These are phyloP conservation scores for Syzygium syzygioides DNA, from an alignment of 441 rosid species.

Conservation along the genomic window DNA sequence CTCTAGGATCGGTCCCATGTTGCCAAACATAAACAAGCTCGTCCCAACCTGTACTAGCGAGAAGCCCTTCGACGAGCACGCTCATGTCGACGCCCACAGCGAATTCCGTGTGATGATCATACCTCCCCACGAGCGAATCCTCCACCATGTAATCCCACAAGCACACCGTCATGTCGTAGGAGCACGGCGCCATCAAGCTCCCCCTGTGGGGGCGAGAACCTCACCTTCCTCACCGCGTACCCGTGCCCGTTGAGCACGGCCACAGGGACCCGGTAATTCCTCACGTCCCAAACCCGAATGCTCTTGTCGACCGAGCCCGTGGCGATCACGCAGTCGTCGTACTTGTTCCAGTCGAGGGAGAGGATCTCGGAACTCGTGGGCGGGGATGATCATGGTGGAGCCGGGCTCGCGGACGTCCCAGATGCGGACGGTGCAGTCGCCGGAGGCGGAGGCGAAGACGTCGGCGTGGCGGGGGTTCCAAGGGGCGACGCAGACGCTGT, in stretches of 20 bases:
- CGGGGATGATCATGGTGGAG: slow-evolving; percentile 85
- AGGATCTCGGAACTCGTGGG: slow-evolving; percentile 72
- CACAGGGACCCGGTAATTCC: slow-evolving; percentile 66
- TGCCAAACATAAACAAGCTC: slow-evolving; percentile 91
- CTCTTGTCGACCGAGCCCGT: slow-evolving; percentile 75
- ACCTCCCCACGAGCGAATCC: slow-evolving; percentile 72
- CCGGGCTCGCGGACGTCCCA: slow-evolving; percentile 94
- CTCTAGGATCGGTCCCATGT: slow-evolving; percentile 87
- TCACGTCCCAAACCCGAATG: slow-evolving; percentile 76
- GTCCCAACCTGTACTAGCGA: slow-evolving; percentile 96
- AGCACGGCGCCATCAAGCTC: slow-evolving; percentile 67
- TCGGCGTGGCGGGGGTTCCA: slow-evolving; percentile 92
- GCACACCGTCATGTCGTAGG: slow-evolving; percentile 83
- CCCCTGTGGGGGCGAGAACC: slow-evolving; percentile 80
- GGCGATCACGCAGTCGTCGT: slow-evolving; percentile 75
- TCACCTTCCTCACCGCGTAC: slow-evolving; percentile 76
- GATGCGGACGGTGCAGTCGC: slow-evolving; percentile 71
- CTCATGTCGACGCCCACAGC: slow-evolving; percentile 85
- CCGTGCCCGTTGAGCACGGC: slow-evolving; percentile 75
- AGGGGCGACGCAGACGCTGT: slow-evolving; percentile 68
- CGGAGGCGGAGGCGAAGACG: slow-evolving; percentile 85
- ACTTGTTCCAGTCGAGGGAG: slow-evolving; percentile 88
- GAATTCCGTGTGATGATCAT: slow-evolving; percentile 87
- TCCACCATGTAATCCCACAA: slow-evolving; percentile 86
- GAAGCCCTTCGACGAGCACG: slow-evolving; percentile 85